Evolutionary conservation across 1,284 basidiomycete genomes (phyloP), one percentile per base, ranked within the genome.

Genomic region (Ustilago hordei): DNA sequence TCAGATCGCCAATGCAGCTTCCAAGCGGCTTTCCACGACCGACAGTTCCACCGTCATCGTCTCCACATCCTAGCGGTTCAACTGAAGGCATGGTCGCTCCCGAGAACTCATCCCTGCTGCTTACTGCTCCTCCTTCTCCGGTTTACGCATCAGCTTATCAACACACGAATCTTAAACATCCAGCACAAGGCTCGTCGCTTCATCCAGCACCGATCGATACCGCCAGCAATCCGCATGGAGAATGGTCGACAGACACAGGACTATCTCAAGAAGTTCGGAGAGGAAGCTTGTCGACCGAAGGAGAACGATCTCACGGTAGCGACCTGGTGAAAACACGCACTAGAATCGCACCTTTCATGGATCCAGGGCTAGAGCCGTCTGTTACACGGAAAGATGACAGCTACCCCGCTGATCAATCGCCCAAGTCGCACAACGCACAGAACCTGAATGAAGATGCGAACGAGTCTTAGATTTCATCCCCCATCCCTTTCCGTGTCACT

Each of bases 261-360:
- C 8, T 39, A 19, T 55, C 54, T 7, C 35, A 28, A 11, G 13
- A 4, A 8, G 54, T 19, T 12, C 36, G 23, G 4, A 36, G 36
- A 28, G 54, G 54, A 19, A 55, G 54, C 36, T 38, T 55, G 8
- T 39, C 54, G 2, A 41, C 54, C 19, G 54, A 39, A 55, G 54
- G 38, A 8, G 23, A 23, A 23, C 54, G 12, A 31, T 39, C 54
- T 39, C 54, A 31, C 8, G 12, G 8, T 12, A 39, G 19, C 23
- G 32, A 41, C 4, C 36, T 31, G 28, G 6, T 28, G n/a, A 19
- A 45, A 4, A 8, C 3, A 11, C n/a, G 7, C 6, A 11, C n/a
- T 8, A 45, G 43, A 45, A 19, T 7, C 11, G n/a, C 7, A 19
- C 1, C 43, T 7, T 45, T 45, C 43, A 19, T 45, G 5, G 43